Percentiles rank a stretch among this genome's conserved stretches.
Evolutionary conservation across 495 filamentous ascomycete species (phyloP).

Genomic region (Corynascus novoguineensis): DNA sequence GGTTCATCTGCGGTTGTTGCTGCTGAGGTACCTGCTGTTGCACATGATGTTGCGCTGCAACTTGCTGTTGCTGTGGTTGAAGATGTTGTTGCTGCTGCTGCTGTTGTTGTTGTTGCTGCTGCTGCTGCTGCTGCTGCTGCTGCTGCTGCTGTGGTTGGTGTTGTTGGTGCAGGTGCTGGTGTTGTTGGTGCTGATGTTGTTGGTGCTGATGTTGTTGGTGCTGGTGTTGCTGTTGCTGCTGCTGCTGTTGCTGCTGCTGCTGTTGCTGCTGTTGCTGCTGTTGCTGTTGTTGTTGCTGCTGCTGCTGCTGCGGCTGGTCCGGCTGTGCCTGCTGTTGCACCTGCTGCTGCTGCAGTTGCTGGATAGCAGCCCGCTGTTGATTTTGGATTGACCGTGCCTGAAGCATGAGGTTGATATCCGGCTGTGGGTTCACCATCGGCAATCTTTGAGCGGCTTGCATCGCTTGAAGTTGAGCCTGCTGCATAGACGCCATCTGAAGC

Average conservation of each 20-base stretch:
- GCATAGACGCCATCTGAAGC: conserved; percentile 63
- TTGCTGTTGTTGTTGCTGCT: conserved; percentile 33
- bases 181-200: conserved; percentile 41
- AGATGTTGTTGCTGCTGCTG: conserved; percentile 30
- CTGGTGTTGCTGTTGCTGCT: conserved; percentile 39
- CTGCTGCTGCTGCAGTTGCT: conserved; percentile 48
- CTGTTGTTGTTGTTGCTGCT: conserved; percentile 41
- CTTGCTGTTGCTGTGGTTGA: conserved; percentile 16
- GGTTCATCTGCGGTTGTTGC: conserved; percentile 35
- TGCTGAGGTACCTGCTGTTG: conserved; percentile 31
- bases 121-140: conserved; percentile 47
- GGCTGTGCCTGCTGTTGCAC: conserved; percentile 21
- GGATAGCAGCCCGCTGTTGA: conserved; percentile 61
- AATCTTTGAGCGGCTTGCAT: conserved; percentile 56
- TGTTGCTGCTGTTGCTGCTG: conserved; percentile 16
- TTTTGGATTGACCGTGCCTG: conserved; percentile 57
- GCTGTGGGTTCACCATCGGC: conserved; percentile 59
- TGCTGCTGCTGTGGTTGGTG: conserved; percentile 32
- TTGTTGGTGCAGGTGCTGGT: conserved; percentile 39
- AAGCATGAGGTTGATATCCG: conserved; percentile 50
- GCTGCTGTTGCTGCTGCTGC: conserved; percentile 38
- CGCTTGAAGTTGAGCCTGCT: conserved; percentile 64
- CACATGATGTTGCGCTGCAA: conserved; percentile 31
- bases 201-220: conserved; percentile 22
- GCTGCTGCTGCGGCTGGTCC: conserved; percentile 53